These are phyloP conservation scores for Ascochyta rabiei DNA, from an alignment of 2,329 filamentous ascomycete genomes.

Conservation along the genomic window DNA sequence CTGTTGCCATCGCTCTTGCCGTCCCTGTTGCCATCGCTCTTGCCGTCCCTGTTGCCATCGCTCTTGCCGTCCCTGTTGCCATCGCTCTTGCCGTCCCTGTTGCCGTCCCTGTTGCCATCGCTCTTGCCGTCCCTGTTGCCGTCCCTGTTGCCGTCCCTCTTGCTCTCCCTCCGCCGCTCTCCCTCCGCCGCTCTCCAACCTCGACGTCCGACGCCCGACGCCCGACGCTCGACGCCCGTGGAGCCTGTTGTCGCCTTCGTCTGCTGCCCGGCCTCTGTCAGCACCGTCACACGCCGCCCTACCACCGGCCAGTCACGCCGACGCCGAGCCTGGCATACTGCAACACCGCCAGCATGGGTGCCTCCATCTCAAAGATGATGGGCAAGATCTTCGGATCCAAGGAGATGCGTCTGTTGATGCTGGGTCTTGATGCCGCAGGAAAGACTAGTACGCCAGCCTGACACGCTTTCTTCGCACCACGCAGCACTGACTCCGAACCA, in stretches of 20 bases:
- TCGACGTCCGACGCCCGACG: slow-evolving; percentile 10
- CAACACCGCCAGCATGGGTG: slow-evolving; percentile 74
- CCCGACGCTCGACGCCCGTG: slow-evolving; percentile 1
- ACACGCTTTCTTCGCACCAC: background rate
- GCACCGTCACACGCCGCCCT: slow-evolving; percentile 3
- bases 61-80: too few species aligned
- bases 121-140: too few species aligned
- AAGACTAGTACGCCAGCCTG: slow-evolving; percentile 73
- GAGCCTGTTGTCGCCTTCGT: slow-evolving; percentile 1
- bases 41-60: too few species aligned
- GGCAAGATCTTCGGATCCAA: slow-evolving; percentile 99
- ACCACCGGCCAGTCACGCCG: slow-evolving; percentile 9
- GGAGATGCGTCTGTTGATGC: slow-evolving; percentile 98
- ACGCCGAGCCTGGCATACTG: background rate
- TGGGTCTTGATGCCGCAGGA: slow-evolving; percentile 94
- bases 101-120: too few species aligned
- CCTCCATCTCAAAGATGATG: slow-evolving; percentile 91
- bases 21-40: too few species aligned
- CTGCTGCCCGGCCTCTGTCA: background rate
- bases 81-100: too few species aligned
- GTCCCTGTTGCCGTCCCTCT: too few species aligned
- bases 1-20: background rate
- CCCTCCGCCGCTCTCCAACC: background rate
- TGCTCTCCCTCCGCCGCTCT: background rate
- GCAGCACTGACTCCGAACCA: slow-evolving; percentile 21